Conservation (phyloP, 108 stramenopile genomes). For the Chaetoceros tenuissimus region DNA sequence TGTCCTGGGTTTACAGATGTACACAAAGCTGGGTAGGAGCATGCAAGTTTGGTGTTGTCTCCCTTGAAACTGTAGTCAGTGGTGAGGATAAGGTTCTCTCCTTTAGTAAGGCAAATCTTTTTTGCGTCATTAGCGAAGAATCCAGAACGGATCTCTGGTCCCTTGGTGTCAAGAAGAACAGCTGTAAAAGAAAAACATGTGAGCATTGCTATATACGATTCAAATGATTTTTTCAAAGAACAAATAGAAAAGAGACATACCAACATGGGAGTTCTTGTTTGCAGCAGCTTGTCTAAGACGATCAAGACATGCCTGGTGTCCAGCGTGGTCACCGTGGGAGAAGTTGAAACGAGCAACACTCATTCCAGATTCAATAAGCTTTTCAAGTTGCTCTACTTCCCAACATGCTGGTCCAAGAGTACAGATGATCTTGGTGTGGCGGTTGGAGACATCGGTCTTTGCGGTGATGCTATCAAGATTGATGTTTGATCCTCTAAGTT, state of each 20-base stretch:
- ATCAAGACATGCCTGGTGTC: conserved; percentile 50
- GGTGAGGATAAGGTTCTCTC: conserved; percentile 67
- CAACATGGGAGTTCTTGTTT: conserved; percentile 47
- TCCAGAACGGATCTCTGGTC: conserved; percentile 90
- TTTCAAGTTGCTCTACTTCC: conserved; percentile 54
- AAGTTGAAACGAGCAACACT: conserved; percentile 86
- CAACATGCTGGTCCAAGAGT: conserved; percentile 76
- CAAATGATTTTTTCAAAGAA: neutral
- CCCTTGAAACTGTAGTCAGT: conserved; percentile 84
- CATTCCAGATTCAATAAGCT: conserved; percentile 74
- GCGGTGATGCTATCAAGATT: conserved; percentile 32
- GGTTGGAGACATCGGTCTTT: conserved; percentile 21
- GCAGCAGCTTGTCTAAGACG: conserved; percentile 52
- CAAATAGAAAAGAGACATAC: conserved; percentile 16
- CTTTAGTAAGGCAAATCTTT: conserved; percentile 66
- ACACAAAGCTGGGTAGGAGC: conserved; percentile 85
- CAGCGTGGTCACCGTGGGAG: conserved; percentile 82
- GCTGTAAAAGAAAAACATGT: conserved; percentile 58
- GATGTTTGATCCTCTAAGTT: conserved; percentile 41
- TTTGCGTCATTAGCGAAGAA: conserved; percentile 66
- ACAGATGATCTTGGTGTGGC: conserved; percentile 67
- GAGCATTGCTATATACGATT: neutral
- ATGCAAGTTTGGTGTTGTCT: conserved; percentile 77
- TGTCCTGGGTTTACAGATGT: conserved; percentile 81
- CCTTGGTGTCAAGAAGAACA: conserved; percentile 83